phyloP scores from a whole-genome alignment of 768 basidiomycete species.

The Psilocybe tampanensis region DNA sequence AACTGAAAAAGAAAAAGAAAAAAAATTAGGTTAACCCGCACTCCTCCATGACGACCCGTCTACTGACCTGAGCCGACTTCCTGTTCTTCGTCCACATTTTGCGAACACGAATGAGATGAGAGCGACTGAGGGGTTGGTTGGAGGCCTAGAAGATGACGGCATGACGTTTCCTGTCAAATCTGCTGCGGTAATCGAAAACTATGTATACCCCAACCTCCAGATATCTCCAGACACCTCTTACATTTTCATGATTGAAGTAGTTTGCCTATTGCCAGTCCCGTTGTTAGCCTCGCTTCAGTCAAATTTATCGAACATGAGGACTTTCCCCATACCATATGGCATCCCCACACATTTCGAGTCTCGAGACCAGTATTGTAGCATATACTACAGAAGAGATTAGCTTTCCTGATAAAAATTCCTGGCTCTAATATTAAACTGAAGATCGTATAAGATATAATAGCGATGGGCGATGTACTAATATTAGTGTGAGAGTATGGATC shows the following conservation, averaged over 20 bases:
- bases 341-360: no score
- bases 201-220: neutral
- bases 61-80: no score
- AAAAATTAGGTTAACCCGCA: no score
- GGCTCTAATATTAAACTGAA: conserved; percentile 7
- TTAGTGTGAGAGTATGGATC: conserved; percentile 13
- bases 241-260: neutral
- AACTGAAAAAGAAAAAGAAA: no score
- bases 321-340: no score
- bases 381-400: neutral
- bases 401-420: neutral
- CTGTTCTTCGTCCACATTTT: no score
- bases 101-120: no score
- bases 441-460: conserved; percentile 6
- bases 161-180: conserved; percentile 27
- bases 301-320: no score
- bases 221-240: neutral
- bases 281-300: neutral
- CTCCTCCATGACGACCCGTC: no score
- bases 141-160: conserved; percentile 8
- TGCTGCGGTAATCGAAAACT: neutral
- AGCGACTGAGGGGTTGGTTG: neutral
- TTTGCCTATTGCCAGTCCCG: neutral
- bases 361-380: no score
- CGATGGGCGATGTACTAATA: conserved; percentile 7